phyloP scores from a whole-genome alignment of 139 green algal genomes.

The Chlorella sp. region DNA sequence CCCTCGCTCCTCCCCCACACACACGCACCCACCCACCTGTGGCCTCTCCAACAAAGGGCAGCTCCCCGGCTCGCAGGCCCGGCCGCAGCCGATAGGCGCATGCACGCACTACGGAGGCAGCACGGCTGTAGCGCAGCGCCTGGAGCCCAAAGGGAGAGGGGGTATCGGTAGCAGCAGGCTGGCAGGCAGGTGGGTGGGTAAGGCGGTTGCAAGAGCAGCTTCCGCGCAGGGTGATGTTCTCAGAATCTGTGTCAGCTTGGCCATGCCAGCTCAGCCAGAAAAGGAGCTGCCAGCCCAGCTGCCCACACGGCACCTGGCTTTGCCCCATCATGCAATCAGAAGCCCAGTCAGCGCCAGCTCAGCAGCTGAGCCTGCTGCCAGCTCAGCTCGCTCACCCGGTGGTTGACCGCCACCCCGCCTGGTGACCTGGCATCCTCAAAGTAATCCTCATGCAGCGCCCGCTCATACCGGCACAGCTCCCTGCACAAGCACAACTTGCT shows the following conservation, averaged over 20 bases:
- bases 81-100: constrained; percentile 41
- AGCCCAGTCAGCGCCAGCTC: neutral
- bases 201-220: neutral
- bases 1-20: too few relatives aligned
- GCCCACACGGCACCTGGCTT: too few relatives aligned
- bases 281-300: neutral
- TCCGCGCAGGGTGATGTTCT: too few relatives aligned
- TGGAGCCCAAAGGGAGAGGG: neutral
- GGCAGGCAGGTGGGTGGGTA: neutral
- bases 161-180: too few relatives aligned
- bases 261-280: neutral
- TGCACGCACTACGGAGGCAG: constrained; percentile 32
- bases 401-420: neutral
- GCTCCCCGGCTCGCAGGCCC: constrained; percentile 12
- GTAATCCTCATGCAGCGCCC: constrained; percentile 22
- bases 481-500: neutral
- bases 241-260: neutral
- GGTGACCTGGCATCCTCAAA: neutral
- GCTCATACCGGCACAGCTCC: constrained; percentile 32
- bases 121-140: constrained; percentile 43
- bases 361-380: neutral
- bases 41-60: constrained; percentile 40
- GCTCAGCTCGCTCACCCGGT: constrained; percentile 1
- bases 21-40: neutral
- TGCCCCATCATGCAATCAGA: too few relatives aligned